Percentiles rank a stretch among this genome's conserved stretches.
These are phyloP conservation scores for Fusarium tanahbumbuense DNA, from an alignment of 2,329 filamentous ascomycete genomes.

Conservation along the genomic window DNA sequence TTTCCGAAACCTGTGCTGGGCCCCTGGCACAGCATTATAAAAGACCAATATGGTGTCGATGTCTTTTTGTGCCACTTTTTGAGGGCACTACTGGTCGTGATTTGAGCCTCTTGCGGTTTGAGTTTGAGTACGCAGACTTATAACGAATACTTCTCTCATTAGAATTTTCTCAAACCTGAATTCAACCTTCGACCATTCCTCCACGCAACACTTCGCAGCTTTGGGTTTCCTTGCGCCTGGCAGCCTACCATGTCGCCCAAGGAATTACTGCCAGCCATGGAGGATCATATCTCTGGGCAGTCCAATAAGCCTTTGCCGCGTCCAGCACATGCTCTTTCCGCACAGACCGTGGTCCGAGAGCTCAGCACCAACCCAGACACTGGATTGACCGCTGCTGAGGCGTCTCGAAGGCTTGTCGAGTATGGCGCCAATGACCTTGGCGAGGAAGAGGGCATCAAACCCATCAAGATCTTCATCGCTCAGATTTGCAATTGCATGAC, in stretches of 20 bases:
- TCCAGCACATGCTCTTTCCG: constrained; percentile 72
- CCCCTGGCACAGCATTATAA: neutral
- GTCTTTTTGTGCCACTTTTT: neutral
- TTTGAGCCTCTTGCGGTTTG: neutral
- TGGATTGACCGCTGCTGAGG: constrained; percentile 68
- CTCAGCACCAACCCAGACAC: constrained; percentile 66
- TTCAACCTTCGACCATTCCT: neutral
- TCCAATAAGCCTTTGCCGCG: constrained; percentile 64
- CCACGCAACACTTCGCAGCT: neutral
- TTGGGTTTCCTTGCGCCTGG: neutral
- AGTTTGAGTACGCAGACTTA: neutral
- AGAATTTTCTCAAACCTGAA: neutral
- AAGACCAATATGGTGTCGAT: neutral
- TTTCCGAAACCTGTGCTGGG: neutral
- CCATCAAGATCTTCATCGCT: constrained; percentile 70
- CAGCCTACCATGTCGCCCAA: constrained; percentile 4
- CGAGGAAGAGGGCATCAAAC: constrained; percentile 68
- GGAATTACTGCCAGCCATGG: constrained; percentile 3
- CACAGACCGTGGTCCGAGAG: constrained; percentile 64
- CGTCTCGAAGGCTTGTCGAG: constrained; percentile 63
- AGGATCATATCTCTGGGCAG: constrained; percentile 53
- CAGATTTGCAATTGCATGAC: constrained; percentile 78
- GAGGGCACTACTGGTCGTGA: neutral
- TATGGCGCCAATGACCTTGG: constrained; percentile 73
- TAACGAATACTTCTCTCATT: neutral